These are phyloP conservation scores for Cochliopodium minus DNA, from an alignment of 208 protist species.

Conservation along the genomic window DNA sequence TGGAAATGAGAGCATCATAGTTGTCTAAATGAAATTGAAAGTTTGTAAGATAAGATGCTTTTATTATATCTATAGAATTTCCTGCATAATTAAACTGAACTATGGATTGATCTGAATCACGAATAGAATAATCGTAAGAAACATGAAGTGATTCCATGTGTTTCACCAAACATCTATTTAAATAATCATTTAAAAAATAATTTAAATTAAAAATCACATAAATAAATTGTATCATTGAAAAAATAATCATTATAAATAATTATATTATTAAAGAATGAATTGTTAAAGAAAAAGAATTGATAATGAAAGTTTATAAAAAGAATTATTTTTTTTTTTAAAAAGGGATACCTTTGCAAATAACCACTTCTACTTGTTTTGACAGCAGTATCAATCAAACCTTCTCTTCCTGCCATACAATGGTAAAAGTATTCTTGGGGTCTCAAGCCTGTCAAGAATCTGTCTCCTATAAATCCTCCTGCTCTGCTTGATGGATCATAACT, in stretches of 20 bases:
- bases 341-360: conserved; percentile 94
- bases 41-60: too few relatives aligned
- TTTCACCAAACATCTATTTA: conserved; percentile 89
- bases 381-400: conserved; percentile 98
- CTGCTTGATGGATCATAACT: conserved; percentile 43
- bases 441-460: conserved; percentile 96
- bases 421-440: conserved; percentile 94
- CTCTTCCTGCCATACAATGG: conserved; percentile 97
- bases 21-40: too few relatives aligned
- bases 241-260: conserved; percentile 11
- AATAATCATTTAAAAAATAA: conserved; percentile 2
- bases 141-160: conserved; percentile 73
- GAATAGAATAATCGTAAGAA: conserved; percentile 81
- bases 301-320: too few relatives aligned
- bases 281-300: too few relatives aligned
- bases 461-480: conserved; percentile 65
- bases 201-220: too few relatives aligned
- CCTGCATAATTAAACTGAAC: conserved; percentile 94
- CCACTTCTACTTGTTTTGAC: conserved; percentile 97
- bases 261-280: conserved; percentile 21
- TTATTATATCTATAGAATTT: conserved; percentile 84
- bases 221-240: too few relatives aligned
- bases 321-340: too few relatives aligned
- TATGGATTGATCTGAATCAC: conserved; percentile 71
- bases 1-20: too few relatives aligned